Evolutionary conservation across 2,329 filamentous ascomycete genomes (phyloP).

Genomic region (Verticillium nonalfalfae): DNA sequence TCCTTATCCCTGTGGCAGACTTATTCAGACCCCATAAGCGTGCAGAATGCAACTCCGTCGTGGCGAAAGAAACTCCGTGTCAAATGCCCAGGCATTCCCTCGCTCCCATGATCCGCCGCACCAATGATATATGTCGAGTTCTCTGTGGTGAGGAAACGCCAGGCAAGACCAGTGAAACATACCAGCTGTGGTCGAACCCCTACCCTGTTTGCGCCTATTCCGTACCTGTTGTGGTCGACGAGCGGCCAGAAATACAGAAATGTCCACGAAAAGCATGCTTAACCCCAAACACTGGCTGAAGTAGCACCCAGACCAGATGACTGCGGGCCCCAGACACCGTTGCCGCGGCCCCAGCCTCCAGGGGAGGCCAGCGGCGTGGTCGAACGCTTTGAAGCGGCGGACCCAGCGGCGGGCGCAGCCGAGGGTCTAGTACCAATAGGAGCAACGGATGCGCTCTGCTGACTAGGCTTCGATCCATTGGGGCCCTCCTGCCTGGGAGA

Average conservation of each 20-base stretch:
- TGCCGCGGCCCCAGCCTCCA: conserved; percentile 72
- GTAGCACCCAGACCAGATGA: conserved; percentile 63
- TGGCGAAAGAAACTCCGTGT: conserved; percentile 11
- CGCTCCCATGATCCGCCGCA: conserved; percentile 10
- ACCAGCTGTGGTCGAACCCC: background rate
- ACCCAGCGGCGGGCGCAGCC: conserved; percentile 39
- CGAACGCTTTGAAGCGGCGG: conserved; percentile 63
- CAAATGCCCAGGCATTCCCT: conserved; percentile 10
- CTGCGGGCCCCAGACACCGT: conserved; percentile 72
- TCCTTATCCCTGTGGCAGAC: conserved; percentile 7
- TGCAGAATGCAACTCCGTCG: conserved; percentile 11
- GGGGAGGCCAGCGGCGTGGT: conserved; percentile 92
- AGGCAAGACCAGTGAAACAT: conserved; percentile 1
- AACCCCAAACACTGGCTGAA: conserved; percentile 93
- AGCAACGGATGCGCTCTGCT: conserved; percentile 62
- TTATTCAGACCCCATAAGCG: conserved; percentile 9
- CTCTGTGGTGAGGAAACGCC: conserved; percentile 9
- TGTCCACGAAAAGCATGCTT: conserved; percentile 16
- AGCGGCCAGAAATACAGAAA: background rate
- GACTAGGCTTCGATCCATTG: conserved; percentile 44
- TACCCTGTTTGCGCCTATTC: background rate
- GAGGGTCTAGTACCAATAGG: conserved; percentile 89
- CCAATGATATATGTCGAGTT: conserved; percentile 12
- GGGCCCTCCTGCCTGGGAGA: conserved; percentile 63
- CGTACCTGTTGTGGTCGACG: background rate